Evolutionary conservation across 1,139 yeast species (phyloP), one percentile per base, ranked within the genome.

Genomic region (Zhuliangozyma blackwelliae): DNA sequence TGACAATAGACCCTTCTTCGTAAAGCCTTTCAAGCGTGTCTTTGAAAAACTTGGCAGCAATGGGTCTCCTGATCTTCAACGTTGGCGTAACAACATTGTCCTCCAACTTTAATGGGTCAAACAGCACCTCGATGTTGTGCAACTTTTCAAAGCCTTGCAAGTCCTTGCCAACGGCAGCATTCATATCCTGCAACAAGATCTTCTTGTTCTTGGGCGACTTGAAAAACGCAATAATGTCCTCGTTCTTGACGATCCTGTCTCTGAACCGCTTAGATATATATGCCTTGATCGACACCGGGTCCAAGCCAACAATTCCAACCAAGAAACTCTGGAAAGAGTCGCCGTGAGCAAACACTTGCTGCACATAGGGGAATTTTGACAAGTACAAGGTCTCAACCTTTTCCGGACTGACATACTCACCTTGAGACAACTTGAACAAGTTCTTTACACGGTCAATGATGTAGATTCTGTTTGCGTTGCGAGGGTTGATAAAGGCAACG

Each of bases 31-130:
- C 68, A 39, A 82, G 60, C 10, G 61, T 63, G 2, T 55, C 48
- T 38, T 61, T 63, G 56, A 78, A 84, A 46, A 62, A 63, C 48
- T 71, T 72, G 28, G 70, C 61, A 10, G 87, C 85, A 32, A 69
- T 62, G 7, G 75, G 72, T 49, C 95, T 68, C 61, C 80, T 82
- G 45, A 83, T 71, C 62, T 85, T 84, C 52, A 83, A 60, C 2
- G 95, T 84, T 31, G 94, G 92, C 3, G 95, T 84, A 31, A 84
- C 60, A 10, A 79, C 75, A 37, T 79, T 81, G 43, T 78, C 76
- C 34, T 75, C 83, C 25, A 77, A 57, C 26, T 72, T 78, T 54
- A 85, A 72, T 2, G 92, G 90, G 46, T 84, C 92, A 35, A 82
- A 54, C 28, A 67, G 79, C 35, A 82, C 64, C 29, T 59, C 57